These are phyloP conservation scores for Coemansia sp. DNA, from an alignment of 192 early-diverging fungal species.

Conservation along the genomic window DNA sequence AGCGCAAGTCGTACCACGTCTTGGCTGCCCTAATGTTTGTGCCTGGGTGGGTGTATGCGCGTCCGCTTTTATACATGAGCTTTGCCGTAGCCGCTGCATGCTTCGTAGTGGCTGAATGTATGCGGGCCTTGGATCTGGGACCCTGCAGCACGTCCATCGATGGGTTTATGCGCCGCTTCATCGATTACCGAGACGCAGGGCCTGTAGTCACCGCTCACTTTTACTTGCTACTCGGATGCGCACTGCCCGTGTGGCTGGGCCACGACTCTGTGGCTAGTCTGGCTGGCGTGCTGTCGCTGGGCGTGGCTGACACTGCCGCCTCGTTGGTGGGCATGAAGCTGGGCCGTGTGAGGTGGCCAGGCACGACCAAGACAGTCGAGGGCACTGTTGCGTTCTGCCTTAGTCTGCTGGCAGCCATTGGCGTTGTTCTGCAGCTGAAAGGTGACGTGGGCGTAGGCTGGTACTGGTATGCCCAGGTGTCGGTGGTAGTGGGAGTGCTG, in stretches of 20 bases:
- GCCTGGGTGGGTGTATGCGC: slow-evolving; percentile 68
- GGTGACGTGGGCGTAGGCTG: slow-evolving; percentile 31
- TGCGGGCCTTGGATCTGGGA: slow-evolving; percentile 76
- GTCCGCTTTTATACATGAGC: slow-evolving; percentile 75
- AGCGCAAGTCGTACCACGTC: slow-evolving; percentile 87
- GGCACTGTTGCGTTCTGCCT: slow-evolving; percentile 65
- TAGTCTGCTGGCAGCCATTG: slow-evolving; percentile 11
- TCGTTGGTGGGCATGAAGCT: slow-evolving; percentile 79
- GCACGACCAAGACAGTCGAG: slow-evolving; percentile 80
- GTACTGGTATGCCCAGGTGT: slow-evolving; percentile 25
- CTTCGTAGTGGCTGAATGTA: slow-evolving; percentile 78
- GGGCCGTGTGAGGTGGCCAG: slow-evolving; percentile 76
- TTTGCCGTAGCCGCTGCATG: slow-evolving; percentile 75
- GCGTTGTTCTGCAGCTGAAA: slow-evolving; percentile 1
- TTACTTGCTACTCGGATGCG: slow-evolving; percentile 90
- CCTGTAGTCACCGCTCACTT: slow-evolving; percentile 85
- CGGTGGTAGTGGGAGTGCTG: slow-evolving; percentile 61
- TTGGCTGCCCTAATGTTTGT: slow-evolving; percentile 85
- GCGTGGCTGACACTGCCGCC: slow-evolving; percentile 89
- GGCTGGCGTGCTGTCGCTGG: slow-evolving; percentile 84
- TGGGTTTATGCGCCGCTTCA: slow-evolving; percentile 75
- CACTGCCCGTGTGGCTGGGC: slow-evolving; percentile 85
- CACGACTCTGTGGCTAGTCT: slow-evolving; percentile 57
- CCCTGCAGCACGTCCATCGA: slow-evolving; percentile 68
- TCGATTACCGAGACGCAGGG: slow-evolving; percentile 85